Conservation (phyloP, 2,329 filamentous ascomycete species). For the Pestalotiopsis sp. region DNA sequence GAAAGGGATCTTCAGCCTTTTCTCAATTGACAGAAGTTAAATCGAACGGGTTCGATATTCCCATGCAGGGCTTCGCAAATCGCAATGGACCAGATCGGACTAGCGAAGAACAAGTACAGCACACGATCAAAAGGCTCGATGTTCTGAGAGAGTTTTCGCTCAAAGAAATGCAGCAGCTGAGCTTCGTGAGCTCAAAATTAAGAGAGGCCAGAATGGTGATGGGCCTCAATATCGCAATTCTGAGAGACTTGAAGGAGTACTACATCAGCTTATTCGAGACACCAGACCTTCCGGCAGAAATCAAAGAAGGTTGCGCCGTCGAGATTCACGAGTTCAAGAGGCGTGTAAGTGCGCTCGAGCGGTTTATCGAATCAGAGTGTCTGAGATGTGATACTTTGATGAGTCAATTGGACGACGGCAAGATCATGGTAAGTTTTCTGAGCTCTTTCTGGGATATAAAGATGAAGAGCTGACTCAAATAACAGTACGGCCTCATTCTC, state of each 20-base stretch:
- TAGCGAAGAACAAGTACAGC: background rate
- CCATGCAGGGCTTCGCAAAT: background rate
- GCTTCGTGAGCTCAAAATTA: background rate
- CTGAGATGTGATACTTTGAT: background rate
- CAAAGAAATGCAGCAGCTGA: background rate
- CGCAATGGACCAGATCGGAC: background rate
- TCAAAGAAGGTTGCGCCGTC: background rate
- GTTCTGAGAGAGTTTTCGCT: background rate
- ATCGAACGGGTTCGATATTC: too few species aligned
- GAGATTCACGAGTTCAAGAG: background rate
- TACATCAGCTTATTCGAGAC: background rate
- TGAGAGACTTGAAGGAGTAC: background rate
- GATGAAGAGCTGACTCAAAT: background rate
- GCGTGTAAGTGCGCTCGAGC: background rate
- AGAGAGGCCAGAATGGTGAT: background rate
- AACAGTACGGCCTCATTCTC: background rate
- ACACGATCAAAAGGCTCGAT: background rate
- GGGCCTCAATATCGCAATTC: background rate
- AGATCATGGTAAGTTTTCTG: too few species aligned
- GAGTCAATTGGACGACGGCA: background rate
- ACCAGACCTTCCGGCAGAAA: background rate
- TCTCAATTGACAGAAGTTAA: too few species aligned
- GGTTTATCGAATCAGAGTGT: background rate
- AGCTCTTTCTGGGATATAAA: too few species aligned
- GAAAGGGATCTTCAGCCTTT: too few species aligned